Evolutionary conservation across 2,329 filamentous ascomycete genomes (phyloP).

Genomic region (Pezicula rhizophila): DNA sequence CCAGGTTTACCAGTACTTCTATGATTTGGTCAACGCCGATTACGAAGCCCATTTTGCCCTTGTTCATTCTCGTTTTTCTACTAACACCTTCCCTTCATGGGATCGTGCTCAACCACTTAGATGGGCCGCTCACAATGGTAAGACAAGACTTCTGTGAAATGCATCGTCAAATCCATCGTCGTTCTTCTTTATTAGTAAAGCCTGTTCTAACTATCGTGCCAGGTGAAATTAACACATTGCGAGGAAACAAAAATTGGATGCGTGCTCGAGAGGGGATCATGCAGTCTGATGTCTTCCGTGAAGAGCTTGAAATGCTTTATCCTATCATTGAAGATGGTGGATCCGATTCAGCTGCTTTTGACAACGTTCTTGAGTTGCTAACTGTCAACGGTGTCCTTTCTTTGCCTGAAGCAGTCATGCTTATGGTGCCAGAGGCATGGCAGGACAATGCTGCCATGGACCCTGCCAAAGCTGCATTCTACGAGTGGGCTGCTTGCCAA

Average conservation of each 20-base stretch:
- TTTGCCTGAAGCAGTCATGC: conserved; percentile 92
- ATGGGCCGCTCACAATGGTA: conserved; percentile 96
- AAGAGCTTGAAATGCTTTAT: conserved; percentile 84
- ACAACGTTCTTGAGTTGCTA: conserved; percentile 90
- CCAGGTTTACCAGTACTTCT: conserved; percentile 97
- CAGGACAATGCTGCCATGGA: conserved; percentile 91
- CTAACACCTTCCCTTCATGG: conserved; percentile 98
- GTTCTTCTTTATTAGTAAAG: conserved; percentile 11
- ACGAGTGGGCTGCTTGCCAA: conserved; percentile 96
- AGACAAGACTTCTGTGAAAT: conserved; percentile 1
- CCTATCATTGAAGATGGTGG: conserved; percentile 95
- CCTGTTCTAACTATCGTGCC: conserved; percentile 20
- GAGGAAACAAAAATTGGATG: conserved; percentile 99
- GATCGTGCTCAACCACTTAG: conserved; percentile 92
- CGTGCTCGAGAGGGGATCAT: conserved; percentile 91
- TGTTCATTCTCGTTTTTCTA: conserved; percentile 95
- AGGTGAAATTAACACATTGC: conserved; percentile 91
- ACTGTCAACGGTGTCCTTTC: conserved; percentile 95
- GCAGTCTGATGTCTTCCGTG: conserved; percentile 86
- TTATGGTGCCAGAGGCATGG: conserved; percentile 98
- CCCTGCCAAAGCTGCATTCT: conserved; percentile 91
- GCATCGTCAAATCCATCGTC: no score
- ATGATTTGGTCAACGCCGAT: conserved; percentile 93
- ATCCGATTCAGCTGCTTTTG: conserved; percentile 93
- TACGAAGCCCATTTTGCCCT: conserved; percentile 96